Percentiles rank a stretch among this genome's conserved stretches.
These are phyloP conservation scores for Boechera retrofracta DNA, from an alignment of 345 rosid species.

Conservation along the genomic window DNA sequence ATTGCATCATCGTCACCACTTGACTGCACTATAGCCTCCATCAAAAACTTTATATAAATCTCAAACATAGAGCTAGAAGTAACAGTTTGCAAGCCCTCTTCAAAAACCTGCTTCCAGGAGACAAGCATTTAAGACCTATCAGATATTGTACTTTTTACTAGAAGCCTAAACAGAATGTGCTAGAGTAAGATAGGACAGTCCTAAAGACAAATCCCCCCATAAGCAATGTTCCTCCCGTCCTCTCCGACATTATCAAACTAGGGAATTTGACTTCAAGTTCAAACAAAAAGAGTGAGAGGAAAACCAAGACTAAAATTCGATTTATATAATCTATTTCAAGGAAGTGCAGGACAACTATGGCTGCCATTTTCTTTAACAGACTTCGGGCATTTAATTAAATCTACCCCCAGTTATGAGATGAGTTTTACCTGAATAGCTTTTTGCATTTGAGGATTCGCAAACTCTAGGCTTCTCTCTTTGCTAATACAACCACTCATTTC, in stretches of 20 bases:
- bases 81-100: slow-evolving; percentile 64
- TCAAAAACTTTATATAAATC: slow-evolving; percentile 62
- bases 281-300: slow-evolving; percentile 4
- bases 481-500: slow-evolving; percentile 50
- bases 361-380: not conserved
- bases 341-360: slow-evolving; percentile 4
- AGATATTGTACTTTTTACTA: slow-evolving; percentile 3
- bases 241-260: not conserved
- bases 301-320: not conserved
- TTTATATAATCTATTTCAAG: not conserved
- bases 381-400: not conserved
- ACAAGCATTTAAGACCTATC: slow-evolving; percentile 8
- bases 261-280: slow-evolving; percentile 7
- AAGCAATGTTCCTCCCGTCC: not conserved
- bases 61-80: slow-evolving; percentile 68
- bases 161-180: not conserved
- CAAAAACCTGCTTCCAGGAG: slow-evolving; percentile 63
- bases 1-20: slow-evolving; percentile 47
- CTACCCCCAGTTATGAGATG: not conserved
- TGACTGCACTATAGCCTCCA: slow-evolving; percentile 51
- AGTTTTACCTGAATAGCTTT: slow-evolving; percentile 70
- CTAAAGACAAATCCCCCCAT: not conserved
- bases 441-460: slow-evolving; percentile 47
- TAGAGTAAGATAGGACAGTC: not conserved
- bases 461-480: slow-evolving; percentile 40